phyloP scores from a whole-genome alignment of 2,329 filamentous ascomycete species.

The Paradendryphiella salina region DNA sequence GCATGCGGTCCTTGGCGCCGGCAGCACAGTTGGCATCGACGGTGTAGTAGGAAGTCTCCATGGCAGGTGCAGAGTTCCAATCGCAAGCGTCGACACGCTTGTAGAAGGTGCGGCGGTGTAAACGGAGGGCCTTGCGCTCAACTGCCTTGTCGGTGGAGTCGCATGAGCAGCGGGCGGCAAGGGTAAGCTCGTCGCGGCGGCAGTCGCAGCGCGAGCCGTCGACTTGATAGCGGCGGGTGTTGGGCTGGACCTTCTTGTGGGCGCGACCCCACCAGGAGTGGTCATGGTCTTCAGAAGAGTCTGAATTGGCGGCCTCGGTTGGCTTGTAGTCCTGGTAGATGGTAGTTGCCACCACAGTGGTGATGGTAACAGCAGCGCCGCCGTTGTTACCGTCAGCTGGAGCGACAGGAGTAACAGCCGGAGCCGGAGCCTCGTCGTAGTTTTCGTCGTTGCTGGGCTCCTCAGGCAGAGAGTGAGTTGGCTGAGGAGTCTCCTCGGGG shows the following conservation, averaged over 20 bases:
- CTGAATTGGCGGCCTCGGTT: slow-evolving; percentile 10
- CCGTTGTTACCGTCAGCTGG: neutral
- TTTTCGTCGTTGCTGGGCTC: slow-evolving; percentile 3
- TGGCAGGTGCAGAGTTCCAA: slow-evolving; percentile 47
- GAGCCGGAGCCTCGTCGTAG: slow-evolving; percentile 2
- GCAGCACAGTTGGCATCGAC: slow-evolving; percentile 46
- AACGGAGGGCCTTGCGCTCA: slow-evolving; percentile 40
- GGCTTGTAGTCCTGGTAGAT: slow-evolving; percentile 3
- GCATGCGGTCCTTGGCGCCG: slow-evolving; percentile 32
- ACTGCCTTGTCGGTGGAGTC: slow-evolving; percentile 24
- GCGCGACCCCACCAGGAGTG: slow-evolving; percentile 4
- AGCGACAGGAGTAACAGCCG: too few relatives aligned
- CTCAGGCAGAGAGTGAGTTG: slow-evolving; percentile 7
- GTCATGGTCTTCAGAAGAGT: slow-evolving; percentile 4
- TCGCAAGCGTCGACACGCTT: slow-evolving; percentile 41
- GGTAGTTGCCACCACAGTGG: slow-evolving; percentile 11
- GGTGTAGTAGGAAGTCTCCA: slow-evolving; percentile 49
- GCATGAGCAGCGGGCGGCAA: slow-evolving; percentile 32
- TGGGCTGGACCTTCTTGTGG: slow-evolving; percentile 18
- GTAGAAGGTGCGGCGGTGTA: slow-evolving; percentile 36
- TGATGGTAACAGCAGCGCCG: slow-evolving; percentile 9
- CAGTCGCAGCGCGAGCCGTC: slow-evolving; percentile 40
- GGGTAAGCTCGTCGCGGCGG: slow-evolving; percentile 23
- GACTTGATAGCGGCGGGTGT: slow-evolving; percentile 29
- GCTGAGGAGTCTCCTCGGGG: slow-evolving; percentile 12